Evolutionary conservation across 192 early-diverging fungal genomes (phyloP), one percentile per base, ranked within the genome.

Genomic region (Podila epigama): DNA sequence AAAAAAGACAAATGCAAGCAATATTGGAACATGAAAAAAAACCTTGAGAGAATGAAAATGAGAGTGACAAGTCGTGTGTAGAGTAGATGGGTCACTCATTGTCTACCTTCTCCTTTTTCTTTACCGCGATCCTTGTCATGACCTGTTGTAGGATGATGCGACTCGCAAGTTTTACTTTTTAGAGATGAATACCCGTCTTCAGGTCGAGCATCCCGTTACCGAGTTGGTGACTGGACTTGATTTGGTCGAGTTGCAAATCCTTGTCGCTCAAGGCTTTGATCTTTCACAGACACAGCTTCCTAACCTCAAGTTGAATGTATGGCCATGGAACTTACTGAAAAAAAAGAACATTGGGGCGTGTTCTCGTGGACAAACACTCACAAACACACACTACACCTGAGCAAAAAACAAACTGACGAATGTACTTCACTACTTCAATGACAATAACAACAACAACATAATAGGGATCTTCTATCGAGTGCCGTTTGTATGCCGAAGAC

Each of bases 121-220:
- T 18, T 42, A 28, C 20, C 50, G n/a, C n/a, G n/a, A n/a, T n/a
- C n/a, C n/a, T n/a, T n/a, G n/a, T n/a, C n/a, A n/a, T 59, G 9
- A 5, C 37, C 2, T 18, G 4, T 37, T 53, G 4, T 53, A 80
- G 82, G 84, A 86, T 59, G 79, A 71, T 52, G 78, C 78, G 0
- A 67, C 75, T 11, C 73, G 75, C 18, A 69, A 83, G 54, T 89
- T 84, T 53, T 90, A 89, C 79, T 90, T 90, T 75, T 70, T 90
- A 62, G 89, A 90, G 64, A 79, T 90, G 66, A 90, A 90, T 75
- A 86, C 89, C 16, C 86, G 89, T 52, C 79, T 90, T 15, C 89
- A 90, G 65, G 89, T 91, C 7, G 89, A 90, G 69, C 89, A 90
- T 48, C 84, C 85, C 22, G 84, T 89, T 39, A 89, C 89, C 13